Conservation (phyloP, 2,329 filamentous ascomycete species). For the Verticillium dahliae region DNA sequence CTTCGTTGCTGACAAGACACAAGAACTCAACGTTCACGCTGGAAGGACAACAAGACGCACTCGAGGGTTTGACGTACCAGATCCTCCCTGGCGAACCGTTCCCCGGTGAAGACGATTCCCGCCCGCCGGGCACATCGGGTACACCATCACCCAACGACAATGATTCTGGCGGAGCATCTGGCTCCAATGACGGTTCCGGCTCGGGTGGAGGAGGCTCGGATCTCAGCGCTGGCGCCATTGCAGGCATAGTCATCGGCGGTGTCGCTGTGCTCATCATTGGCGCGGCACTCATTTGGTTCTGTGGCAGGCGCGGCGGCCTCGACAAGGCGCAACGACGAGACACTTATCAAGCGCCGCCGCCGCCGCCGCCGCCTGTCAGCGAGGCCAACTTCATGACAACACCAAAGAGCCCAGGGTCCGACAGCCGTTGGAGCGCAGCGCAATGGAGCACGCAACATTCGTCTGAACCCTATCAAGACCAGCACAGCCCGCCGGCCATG, state of each 20-base stretch:
- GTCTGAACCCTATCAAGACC: neutral
- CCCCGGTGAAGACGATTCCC: constrained; percentile 36
- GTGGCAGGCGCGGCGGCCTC: constrained; percentile 32
- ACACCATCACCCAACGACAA: neutral
- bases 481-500: neutral
- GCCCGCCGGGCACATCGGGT: neutral
- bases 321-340: constrained; percentile 26
- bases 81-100: constrained; percentile 50
- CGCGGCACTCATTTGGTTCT: constrained; percentile 40
- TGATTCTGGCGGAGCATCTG: neutral
- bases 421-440: constrained; percentile 5
- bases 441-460: neutral
- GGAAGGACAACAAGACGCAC: constrained; percentile 37
- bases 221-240: constrained; percentile 42
- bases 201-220: neutral
- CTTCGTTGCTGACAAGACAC: constrained; percentile 5
- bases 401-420: constrained; percentile 26
- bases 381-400: constrained; percentile 17
- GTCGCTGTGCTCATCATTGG: constrained; percentile 36
- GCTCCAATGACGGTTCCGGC: neutral
- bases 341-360: constrained; percentile 2
- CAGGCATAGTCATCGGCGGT: constrained; percentile 50
- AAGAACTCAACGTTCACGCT: constrained; percentile 41
- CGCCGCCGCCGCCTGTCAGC: constrained; percentile 16
- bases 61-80: constrained; percentile 41